phyloP scores from a whole-genome alignment of 2,329 filamentous ascomycete species.

The Nothophaeocryptopus gaeumannii region DNA sequence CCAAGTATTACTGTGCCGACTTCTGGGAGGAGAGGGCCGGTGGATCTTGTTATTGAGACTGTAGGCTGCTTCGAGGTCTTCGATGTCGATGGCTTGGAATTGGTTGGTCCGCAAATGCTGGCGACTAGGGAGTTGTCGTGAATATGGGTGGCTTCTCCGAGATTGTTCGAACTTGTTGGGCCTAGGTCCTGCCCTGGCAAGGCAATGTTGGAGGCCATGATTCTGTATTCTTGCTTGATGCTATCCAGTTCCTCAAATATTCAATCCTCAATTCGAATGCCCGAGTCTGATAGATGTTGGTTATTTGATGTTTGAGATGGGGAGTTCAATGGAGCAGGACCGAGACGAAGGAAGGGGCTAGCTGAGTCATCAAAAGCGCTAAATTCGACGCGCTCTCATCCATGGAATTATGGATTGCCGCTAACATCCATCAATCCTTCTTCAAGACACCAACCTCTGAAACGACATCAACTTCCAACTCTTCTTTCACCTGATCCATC shows the following conservation, averaged over 20 bases:
- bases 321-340: too few species aligned
- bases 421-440: neutral
- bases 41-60: slow-evolving; percentile 43
- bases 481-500: slow-evolving; percentile 1
- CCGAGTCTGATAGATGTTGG: too few species aligned
- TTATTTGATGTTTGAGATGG: too few species aligned
- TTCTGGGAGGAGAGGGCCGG: slow-evolving; percentile 77
- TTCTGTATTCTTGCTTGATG: neutral
- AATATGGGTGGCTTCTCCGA: slow-evolving; percentile 82
- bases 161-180: slow-evolving; percentile 60
- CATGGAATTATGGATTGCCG: too few species aligned
- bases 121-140: slow-evolving; percentile 72
- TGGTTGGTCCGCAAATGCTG: slow-evolving; percentile 53
- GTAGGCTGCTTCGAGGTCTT: slow-evolving; percentile 50
- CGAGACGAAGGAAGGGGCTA: too few species aligned
- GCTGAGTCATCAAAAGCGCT: too few species aligned
- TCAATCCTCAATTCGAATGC: too few species aligned
- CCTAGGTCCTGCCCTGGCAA: slow-evolving; percentile 82
- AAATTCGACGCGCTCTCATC: too few species aligned
- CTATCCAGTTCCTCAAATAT: too few species aligned
- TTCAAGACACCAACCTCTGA: too few species aligned
- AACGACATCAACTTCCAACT: neutral
- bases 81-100: slow-evolving; percentile 73
- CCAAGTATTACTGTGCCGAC: slow-evolving; percentile 79
- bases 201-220: slow-evolving; percentile 47